Base-by-base conservation (phyloP, 106 monocot genomes). In the Dendrobium chrysotoxum region DNA sequence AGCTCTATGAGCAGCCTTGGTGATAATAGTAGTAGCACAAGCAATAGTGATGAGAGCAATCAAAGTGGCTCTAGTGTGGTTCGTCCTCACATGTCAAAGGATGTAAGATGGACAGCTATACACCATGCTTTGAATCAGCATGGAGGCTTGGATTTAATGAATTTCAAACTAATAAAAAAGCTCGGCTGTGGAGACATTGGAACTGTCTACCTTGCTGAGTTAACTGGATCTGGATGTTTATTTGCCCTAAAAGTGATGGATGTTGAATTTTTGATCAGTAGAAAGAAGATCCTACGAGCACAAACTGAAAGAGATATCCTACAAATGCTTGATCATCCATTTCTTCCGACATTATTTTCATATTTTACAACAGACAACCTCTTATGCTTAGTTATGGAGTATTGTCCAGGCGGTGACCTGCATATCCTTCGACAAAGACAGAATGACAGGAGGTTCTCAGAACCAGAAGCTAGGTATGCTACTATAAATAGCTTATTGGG, bases 221-320 rank as follows among this genome's bases (percentile, higher is more conserved):
- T 96, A 57, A 79, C 76, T 78, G 91, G 85, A 40, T 84, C 93
- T 6, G 88, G 79, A 44, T 91, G 89, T 73, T 78, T 89, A 26
- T 93, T 93, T 84, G 95, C 95, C n/a, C 80, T 96, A 71, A 96
- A 93, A 81, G 91, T 93, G 42, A 96, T 96, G 93, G 93, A 96
- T 81, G 85, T 88, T 82, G 95, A 93, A 40, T 96, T 88, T 77
- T 82, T 96, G 44, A 55, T 91, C 5, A 91, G 87, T 72, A 88
- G 93, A 80, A 96, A 96, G 77, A 96, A 96, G 86, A 89, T 96
- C 73, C 53, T 81, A 10, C 85, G 93, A 50, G 93, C 93, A 4
- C 93, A 93, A 70, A 96, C 93, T 23, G 95, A 93, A 84, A 88
- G 91, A 53, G 95, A 95, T 83, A 96, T 96, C 78, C 82, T 96